These are phyloP conservation scores for Talaromyces proteolyticus DNA, from an alignment of 495 filamentous ascomycete genomes.

Conservation along the genomic window DNA sequence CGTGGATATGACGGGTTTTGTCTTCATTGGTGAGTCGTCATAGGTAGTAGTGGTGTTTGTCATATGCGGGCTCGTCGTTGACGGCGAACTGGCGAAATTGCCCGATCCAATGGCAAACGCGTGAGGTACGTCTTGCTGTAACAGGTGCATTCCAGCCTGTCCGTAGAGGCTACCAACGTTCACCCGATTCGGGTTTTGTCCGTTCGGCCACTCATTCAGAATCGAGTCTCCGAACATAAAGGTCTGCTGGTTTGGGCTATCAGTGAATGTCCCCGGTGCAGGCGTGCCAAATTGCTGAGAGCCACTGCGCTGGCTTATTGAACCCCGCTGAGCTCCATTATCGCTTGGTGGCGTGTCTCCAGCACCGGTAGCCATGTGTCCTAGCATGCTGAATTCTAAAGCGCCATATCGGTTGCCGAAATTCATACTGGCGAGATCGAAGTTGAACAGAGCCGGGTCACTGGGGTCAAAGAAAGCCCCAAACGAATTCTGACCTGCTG, in stretches of 20 bases:
- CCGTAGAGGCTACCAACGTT: conserved; percentile 34
- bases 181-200: conserved; percentile 32
- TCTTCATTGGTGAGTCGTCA: conserved; percentile 11
- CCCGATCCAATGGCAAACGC: conserved; percentile 69
- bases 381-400: conserved; percentile 88
- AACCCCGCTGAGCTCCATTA: conserved; percentile 40
- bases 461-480: conserved; percentile 75
- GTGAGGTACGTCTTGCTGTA: conserved; percentile 49
- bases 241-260: conserved; percentile 36
- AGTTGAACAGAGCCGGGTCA: conserved; percentile 87
- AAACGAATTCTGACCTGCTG: conserved; percentile 40
- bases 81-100: conserved; percentile 56
- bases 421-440: conserved; percentile 87
- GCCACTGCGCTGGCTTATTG: conserved; percentile 39
- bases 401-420: conserved; percentile 95
- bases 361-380: conserved; percentile 85
- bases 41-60: conserved; percentile 18
- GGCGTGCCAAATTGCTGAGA: conserved; percentile 38
- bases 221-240: conserved; percentile 44
- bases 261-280: conserved; percentile 32
- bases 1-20: conserved; percentile 30
- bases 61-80: conserved; percentile 43
- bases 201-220: conserved; percentile 39
- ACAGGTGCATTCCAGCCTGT: conserved; percentile 34
- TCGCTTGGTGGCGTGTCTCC: conserved; percentile 73